Evolutionary conservation across 2,329 filamentous ascomycete species (phyloP), one percentile per base, ranked within the genome.

Genomic region (Talaromyces sp.): DNA sequence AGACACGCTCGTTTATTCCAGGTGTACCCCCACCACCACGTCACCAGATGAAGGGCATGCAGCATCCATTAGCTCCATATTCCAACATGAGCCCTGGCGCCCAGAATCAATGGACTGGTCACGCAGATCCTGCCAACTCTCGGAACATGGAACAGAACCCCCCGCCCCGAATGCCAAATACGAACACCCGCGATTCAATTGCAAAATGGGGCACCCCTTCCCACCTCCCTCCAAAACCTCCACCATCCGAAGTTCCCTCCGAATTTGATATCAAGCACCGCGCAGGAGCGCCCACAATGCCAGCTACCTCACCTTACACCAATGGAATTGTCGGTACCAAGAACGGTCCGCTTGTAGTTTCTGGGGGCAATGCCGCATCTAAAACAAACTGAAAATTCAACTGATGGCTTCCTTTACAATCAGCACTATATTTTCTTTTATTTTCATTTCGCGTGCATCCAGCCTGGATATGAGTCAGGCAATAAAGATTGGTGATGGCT

Each of bases 1-100:
- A 96, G 75, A 97, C 90, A 14, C 90, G 96, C 67, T 89, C 92
- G 0, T 97, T 97, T 71, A 84, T 96, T 20, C 93, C 93, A 1
- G 78, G 83, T 39, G 62, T 65, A 29, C 55, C 69, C 32, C 57
- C 65, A 33, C 57, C 65, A 13, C 48, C 61, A 11, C 70, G 72
- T 44, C 70, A 71, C 49, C 65, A 69, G 27, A 68, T 63, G 42
- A 70, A 71, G 53, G 63, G 59, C 49, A 52, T 60, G 24, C 68
- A 69, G 30, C 63, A 63, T 58, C 55, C 49, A 48, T 62, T 65
- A 58, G 63, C 61, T 54, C 47, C 65, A 19, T 72, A 70, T 57
- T 39, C 56, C 29, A 52, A 45, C 14, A 60, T 65, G 50, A 60
- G 64, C 29, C 32, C 63, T 20, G 47, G 52, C 46, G 54, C 55